A percentile compares a stretch with the other conserved stretches of the same genome.
phyloP scores from a whole-genome alignment of 139 green algal genomes.

The Cymbomonas tetramitiformis region DNA sequence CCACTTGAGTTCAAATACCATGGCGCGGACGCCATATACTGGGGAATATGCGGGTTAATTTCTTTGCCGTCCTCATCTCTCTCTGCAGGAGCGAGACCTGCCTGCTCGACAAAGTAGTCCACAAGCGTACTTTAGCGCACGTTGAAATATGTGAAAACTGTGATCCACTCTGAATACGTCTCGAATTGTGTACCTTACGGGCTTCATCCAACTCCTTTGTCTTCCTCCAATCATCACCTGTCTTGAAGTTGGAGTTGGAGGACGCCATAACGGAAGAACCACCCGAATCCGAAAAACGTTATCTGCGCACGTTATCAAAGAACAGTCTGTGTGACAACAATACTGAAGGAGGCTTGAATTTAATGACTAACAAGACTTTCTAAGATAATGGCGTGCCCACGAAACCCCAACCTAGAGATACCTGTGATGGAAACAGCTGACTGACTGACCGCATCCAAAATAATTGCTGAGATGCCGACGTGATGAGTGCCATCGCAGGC shows the following conservation, averaged over 20 bases:
- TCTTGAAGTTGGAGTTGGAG: conserved; percentile 31
- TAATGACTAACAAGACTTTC: no score
- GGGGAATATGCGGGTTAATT: conserved; percentile 98
- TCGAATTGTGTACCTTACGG: conserved; percentile 43
- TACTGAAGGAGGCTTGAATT: no score
- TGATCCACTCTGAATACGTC: no score
- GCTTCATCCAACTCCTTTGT: conserved; percentile 86
- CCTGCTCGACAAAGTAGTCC: conserved; percentile 18
- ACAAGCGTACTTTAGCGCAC: not conserved
- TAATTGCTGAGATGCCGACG: no score
- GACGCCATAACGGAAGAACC: conserved; percentile 32
- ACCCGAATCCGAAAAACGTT: no score
- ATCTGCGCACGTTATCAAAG: no score
- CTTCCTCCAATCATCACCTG: conserved; percentile 39
- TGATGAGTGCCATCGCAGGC: no score
- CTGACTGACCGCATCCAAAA: no score
- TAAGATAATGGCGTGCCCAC: no score
- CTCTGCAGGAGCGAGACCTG: conserved; percentile 74
- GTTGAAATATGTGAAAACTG: not conserved
- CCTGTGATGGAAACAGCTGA: no score
- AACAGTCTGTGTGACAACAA: no score
- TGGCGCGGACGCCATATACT: conserved; percentile 89
- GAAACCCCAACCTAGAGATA: no score
- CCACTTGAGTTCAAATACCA: conserved; percentile 84
- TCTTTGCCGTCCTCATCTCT: conserved; percentile 93